Evolutionary conservation across 306 rosid species (phyloP).

Genomic region (Sindora glabra): DNA sequence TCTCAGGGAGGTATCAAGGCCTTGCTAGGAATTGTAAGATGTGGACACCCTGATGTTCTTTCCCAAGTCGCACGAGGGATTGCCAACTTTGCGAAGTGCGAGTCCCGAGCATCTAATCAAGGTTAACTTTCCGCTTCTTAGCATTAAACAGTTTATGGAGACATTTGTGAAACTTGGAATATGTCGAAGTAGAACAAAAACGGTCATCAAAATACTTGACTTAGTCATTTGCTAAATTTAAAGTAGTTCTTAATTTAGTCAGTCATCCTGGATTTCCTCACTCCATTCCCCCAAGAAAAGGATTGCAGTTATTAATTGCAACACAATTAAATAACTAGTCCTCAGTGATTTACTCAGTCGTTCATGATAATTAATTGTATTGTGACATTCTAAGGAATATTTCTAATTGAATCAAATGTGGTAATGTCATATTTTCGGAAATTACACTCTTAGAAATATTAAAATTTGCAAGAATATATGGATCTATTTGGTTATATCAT

Average conservation of each 20-base stretch:
- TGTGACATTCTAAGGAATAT: no score
- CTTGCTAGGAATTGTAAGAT: slow-evolving; percentile 87
- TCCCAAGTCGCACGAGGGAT: slow-evolving; percentile 97
- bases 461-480: no score
- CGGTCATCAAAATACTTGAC: not conserved
- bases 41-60: slow-evolving; percentile 97
- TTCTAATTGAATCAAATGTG: no score
- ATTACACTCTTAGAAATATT: no score
- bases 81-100: slow-evolving; percentile 97
- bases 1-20: slow-evolving; percentile 96
- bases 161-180: not conserved
- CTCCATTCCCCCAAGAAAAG: no score
- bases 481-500: no score
- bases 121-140: slow-evolving; percentile 31
- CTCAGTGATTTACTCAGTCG: no score
- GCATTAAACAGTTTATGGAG: not conserved
- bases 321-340: no score
- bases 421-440: no score
- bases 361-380: no score
- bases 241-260: not conserved
- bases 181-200: not conserved
- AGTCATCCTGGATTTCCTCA: not conserved
- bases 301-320: no score
- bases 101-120: slow-evolving; percentile 84
- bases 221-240: not conserved